Percentiles rank a stretch among this genome's conserved stretches.
phyloP scores from a whole-genome alignment of 805 yeast species.

The Wickerhamiella siamensis region DNA sequence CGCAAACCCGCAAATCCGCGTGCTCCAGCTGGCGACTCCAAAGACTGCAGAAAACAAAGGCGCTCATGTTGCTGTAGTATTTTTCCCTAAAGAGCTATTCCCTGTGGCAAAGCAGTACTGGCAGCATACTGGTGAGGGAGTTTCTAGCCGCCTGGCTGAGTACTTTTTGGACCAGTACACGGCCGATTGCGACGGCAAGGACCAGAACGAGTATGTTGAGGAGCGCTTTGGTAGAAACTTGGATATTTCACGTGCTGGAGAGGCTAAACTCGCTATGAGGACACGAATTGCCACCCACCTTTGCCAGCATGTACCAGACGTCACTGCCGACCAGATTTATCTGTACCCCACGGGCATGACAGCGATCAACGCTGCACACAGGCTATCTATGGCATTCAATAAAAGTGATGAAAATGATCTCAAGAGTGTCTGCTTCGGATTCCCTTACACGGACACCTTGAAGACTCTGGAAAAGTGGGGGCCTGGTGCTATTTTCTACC shows the following conservation, averaged over 20 bases:
- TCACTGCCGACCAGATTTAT: slow-evolving; percentile 46
- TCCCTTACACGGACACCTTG: slow-evolving; percentile 88
- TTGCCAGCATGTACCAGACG: slow-evolving; percentile 22
- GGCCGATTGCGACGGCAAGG: slow-evolving; percentile 7
- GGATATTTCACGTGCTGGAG: slow-evolving; percentile 58
- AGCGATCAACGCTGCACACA: slow-evolving; percentile 70
- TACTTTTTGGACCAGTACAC: slow-evolving; percentile 40
- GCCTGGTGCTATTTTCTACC: slow-evolving; percentile 75
- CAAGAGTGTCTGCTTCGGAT: slow-evolving; percentile 87
- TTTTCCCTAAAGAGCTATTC: slow-evolving; percentile 48
- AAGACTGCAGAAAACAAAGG: slow-evolving; percentile 12
- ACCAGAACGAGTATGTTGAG: slow-evolving; percentile 45
- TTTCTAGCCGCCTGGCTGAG: slow-evolving; percentile 80
- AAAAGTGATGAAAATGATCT: slow-evolving; percentile 12
- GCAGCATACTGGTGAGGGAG: slow-evolving; percentile 97
- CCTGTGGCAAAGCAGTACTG: slow-evolving; percentile 72
- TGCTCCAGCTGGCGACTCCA: slow-evolving; percentile 22
- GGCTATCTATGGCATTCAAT: slow-evolving; percentile 19
- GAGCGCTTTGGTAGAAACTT: slow-evolving; percentile 83
- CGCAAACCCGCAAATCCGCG: slow-evolving; percentile 28
- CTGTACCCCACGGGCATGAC: slow-evolving; percentile 90
- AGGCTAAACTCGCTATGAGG: slow-evolving; percentile 61
- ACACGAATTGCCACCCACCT: slow-evolving; percentile 38
- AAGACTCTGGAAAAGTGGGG: slow-evolving; percentile 82
- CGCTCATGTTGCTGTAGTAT: slow-evolving; percentile 58